These are phyloP conservation scores for Cyberlindnera xishuangbannaensis DNA, from an alignment of 805 yeast species.

Conservation along the genomic window DNA sequence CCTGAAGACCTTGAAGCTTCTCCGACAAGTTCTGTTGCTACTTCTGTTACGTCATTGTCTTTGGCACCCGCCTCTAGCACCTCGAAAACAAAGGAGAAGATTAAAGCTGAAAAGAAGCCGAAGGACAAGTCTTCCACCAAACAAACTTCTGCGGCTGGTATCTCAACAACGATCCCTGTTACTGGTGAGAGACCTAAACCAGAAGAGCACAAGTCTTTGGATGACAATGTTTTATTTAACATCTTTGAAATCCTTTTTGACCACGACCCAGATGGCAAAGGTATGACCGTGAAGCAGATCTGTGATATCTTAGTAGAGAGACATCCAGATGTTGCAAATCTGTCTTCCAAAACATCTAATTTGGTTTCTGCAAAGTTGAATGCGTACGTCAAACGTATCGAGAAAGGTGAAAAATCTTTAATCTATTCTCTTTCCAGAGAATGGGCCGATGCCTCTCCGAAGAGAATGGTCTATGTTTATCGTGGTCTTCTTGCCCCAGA, in stretches of 20 bases:
- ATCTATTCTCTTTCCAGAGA: conserved; percentile 75
- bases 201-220: conserved; percentile 55
- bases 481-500: conserved; percentile 75
- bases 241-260: conserved; percentile 69
- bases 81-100: conserved; percentile 11
- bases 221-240: conserved; percentile 71
- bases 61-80: conserved; percentile 9
- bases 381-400: conserved; percentile 80
- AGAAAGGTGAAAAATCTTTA: conserved; percentile 71
- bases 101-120: conserved; percentile 18
- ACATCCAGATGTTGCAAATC: conserved; percentile 80
- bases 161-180: conserved; percentile 74
- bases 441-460: conserved; percentile 89
- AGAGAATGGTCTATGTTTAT: conserved; percentile 83
- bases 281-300: conserved; percentile 87
- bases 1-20: conserved; percentile 23
- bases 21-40: conserved; percentile 20
- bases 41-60: conserved; percentile 18
- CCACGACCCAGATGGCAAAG: conserved; percentile 60
- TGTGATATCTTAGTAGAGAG: conserved; percentile 69
- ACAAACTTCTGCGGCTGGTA: conserved; percentile 50
- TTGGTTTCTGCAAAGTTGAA: conserved; percentile 76
- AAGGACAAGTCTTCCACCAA: conserved; percentile 22
- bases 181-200: conserved; percentile 75
- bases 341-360: conserved; percentile 76